Evolutionary conservation across 2,329 filamentous ascomycete genomes (phyloP), one percentile per base, ranked within the genome.

Genomic region (Xylariomycetidae sp.): DNA sequence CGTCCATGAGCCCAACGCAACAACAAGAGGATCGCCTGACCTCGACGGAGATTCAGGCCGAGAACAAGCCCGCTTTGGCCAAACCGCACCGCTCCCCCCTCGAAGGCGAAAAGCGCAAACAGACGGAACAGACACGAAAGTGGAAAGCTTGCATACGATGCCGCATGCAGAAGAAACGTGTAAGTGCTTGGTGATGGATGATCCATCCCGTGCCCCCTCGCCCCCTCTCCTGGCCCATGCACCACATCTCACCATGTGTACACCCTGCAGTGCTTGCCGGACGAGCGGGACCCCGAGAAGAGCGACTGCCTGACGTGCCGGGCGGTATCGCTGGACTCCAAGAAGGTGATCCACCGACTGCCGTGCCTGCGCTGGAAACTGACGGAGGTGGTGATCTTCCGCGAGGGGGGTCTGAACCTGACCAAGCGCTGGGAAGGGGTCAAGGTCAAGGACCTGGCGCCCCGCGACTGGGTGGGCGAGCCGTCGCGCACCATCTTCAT

Each of bases 271-370:
- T 71, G 67, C 40, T 30, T 44, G 3, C 47, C 52, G 14, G 55
- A 67, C 34, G 37, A 42, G 8, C 36, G 44, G 8, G 43, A 60
- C 28, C 43, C 54, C 10, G 25, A 54, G 13, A 53, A 50, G 10
- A 47, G 40, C 13, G 33, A 40, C 3, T 74, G 70, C 45, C 8
- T 52, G 3, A 60, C 59, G 2, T 74, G 70, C 39, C 39, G 48
- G 6, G 47, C 43, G 1, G 56, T 68, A 3, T 51, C 55, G 9
- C 52, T 47, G 18, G 55, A 54, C 1, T 70, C 67, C 0, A 64
- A 62, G 24, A 73, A 68, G 40, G 64, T 65, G 2, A 61, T 72
- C 5, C 68, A 72, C 34, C 52, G 56, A 16, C 46, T 65, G 4
- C 57, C 59, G 0, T 74, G 70, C 35, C 47, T 58, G 10, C 61